These are phyloP conservation scores for Trichoderma oligosporum DNA, from an alignment of 2,329 filamentous ascomycete species.

Conservation along the genomic window DNA sequence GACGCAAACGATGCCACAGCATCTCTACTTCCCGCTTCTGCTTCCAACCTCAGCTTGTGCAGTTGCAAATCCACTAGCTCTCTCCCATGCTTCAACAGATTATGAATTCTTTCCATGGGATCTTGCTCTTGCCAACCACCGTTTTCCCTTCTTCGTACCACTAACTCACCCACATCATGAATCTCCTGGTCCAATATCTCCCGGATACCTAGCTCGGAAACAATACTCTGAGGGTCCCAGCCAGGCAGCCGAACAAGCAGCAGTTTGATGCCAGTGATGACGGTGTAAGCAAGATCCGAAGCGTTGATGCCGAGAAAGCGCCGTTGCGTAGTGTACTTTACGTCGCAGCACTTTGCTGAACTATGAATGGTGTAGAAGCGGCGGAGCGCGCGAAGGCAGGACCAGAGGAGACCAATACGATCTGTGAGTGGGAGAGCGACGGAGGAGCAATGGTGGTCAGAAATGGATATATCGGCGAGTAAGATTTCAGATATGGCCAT, in stretches of 20 bases:
- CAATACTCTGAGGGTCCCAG: conserved; percentile 41
- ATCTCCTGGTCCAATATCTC: conserved; percentile 30
- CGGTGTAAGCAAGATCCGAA: conserved; percentile 46
- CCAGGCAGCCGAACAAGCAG: conserved; percentile 43
- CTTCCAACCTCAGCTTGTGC: conserved; percentile 24
- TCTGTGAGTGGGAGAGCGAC: conserved; percentile 35
- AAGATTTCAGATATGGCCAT: conserved; percentile 44
- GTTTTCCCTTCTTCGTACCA: conserved; percentile 30
- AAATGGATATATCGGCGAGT: conserved; percentile 45
- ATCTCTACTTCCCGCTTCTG: conserved; percentile 14
- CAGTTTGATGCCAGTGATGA: conserved; percentile 47
- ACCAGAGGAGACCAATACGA: conserved; percentile 45
- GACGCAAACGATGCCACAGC: background rate
- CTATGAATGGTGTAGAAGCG: conserved; percentile 38
- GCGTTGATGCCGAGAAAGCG: conserved; percentile 42
- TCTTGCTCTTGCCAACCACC: conserved; percentile 30
- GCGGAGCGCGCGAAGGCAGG: conserved; percentile 40
- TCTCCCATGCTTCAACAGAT: conserved; percentile 31
- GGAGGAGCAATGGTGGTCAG: conserved; percentile 34
- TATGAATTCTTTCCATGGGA: conserved; percentile 32
- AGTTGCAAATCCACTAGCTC: conserved; percentile 30
- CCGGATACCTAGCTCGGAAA: conserved; percentile 35
- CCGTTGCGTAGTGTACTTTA: conserved; percentile 29
- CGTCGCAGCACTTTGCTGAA: conserved; percentile 31
- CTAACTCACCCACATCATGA: conserved; percentile 30